Percentiles rank a stretch among this genome's conserved stretches.
Conservation (phyloP, 495 filamentous ascomycete species). For the Emericellopsis terricola region DNA sequence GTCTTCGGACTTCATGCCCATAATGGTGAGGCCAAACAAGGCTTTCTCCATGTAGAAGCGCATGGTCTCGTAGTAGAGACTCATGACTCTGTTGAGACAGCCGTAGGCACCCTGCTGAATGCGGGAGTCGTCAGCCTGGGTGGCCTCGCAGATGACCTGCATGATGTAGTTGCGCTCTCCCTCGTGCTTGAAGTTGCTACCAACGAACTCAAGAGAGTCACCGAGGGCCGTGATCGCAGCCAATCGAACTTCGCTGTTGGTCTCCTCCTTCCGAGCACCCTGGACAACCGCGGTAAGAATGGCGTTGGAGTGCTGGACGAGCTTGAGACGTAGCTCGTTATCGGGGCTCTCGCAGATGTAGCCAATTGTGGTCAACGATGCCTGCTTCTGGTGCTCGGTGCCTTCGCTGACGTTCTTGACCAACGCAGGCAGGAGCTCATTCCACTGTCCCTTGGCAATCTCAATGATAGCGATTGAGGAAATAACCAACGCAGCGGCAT, state of each 20-base stretch:
- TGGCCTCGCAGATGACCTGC: constrained; percentile 98
- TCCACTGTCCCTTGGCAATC: constrained; percentile 83
- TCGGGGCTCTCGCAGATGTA: constrained; percentile 97
- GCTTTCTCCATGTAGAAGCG: constrained; percentile 99
- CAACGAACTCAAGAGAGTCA: constrained; percentile 95
- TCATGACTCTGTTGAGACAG: constrained; percentile 96
- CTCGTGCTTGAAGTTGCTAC: constrained; percentile 96
- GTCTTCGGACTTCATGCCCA: constrained; percentile 95
- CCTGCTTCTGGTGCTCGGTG: constrained; percentile 72
- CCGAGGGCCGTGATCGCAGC: constrained; percentile 86
- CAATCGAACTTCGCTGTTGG: constrained; percentile 71
- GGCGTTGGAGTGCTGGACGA: constrained; percentile 81
- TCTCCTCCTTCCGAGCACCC: constrained; percentile 89
- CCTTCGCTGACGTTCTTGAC: constrained; percentile 86
- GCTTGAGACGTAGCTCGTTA: constrained; percentile 58
- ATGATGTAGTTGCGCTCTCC: constrained; percentile 99
- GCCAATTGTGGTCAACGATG: constrained; percentile 83
- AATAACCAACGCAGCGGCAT: constrained; percentile 84
- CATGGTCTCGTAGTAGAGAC: constrained; percentile 97
- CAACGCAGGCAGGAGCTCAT: constrained; percentile 75
- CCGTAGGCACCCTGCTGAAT: constrained; percentile 93
- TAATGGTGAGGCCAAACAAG: constrained; percentile 90
- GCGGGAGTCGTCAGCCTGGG: constrained; percentile 70
- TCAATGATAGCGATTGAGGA: constrained; percentile 90
- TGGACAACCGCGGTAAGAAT: constrained; percentile 96